These are phyloP conservation scores for Melianthus villosus DNA, from an alignment of 441 rosid species.

Conservation along the genomic window DNA sequence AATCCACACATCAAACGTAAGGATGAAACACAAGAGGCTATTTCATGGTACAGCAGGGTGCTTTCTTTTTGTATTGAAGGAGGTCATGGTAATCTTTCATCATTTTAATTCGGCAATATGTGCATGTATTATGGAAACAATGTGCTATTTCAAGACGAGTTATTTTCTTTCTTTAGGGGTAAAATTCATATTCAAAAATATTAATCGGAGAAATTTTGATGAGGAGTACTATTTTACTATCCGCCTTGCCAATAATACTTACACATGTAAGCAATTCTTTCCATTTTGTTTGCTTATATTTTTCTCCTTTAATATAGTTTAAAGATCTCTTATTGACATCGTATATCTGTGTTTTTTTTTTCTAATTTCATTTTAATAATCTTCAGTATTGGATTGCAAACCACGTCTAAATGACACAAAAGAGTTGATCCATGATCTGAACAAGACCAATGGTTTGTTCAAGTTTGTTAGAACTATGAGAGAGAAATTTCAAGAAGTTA, in stretches of 20 bases:
- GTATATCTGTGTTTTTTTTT: not conserved
- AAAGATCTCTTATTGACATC: not conserved
- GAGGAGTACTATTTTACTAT: slow-evolving; percentile 1
- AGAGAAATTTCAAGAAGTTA: slow-evolving; percentile 43
- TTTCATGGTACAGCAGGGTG: slow-evolving; percentile 5
- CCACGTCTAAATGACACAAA: slow-evolving; percentile 37
- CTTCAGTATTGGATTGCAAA: slow-evolving; percentile 66
- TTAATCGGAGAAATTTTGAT: not conserved
- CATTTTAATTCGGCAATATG: not conserved
- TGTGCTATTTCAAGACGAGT: not conserved
- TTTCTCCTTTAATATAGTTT: not conserved
- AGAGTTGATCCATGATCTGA: slow-evolving; percentile 42
- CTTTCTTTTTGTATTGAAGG: slow-evolving; percentile 1
- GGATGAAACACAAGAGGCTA: not conserved
- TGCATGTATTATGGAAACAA: not conserved
- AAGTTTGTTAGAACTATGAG: slow-evolving; percentile 57
- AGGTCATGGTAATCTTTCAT: not conserved
- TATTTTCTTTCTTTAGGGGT: not conserved
- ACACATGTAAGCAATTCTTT: not conserved
- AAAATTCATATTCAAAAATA: slow-evolving; percentile 3
- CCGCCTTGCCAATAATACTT: slow-evolving; percentile 1
- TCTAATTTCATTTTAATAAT: slow-evolving; percentile 11
- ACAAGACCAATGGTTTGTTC: slow-evolving; percentile 51
- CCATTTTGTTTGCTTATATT: not conserved
- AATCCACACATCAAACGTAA: not conserved